Conservation (phyloP, 2,329 filamentous ascomycete genomes). For the Lachnellula occidentalis region DNA sequence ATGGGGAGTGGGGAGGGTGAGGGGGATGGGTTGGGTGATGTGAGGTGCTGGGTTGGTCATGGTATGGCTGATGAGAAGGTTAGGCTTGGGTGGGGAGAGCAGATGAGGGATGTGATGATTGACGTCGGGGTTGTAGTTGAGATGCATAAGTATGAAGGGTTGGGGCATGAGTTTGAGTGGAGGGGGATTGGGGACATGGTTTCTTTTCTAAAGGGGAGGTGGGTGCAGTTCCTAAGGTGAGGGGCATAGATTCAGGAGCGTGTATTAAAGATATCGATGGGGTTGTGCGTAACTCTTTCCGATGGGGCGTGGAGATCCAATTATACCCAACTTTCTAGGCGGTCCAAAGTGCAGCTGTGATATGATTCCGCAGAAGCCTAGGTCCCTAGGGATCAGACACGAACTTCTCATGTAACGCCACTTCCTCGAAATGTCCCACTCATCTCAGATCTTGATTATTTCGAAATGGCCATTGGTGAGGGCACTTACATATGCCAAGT, state of each 20-base stretch:
- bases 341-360: too few relatives aligned
- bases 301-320: too few relatives aligned
- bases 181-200: slow-evolving; percentile 14
- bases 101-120: slow-evolving; percentile 12
- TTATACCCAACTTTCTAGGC: too few relatives aligned
- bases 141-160: slow-evolving; percentile 5
- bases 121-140: slow-evolving; percentile 3
- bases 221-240: background rate
- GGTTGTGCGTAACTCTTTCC: too few relatives aligned
- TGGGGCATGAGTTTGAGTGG: slow-evolving; percentile 16
- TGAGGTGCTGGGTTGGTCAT: slow-evolving; percentile 14
- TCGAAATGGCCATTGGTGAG: too few relatives aligned
- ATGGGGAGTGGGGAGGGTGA: background rate
- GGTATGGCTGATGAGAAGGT: slow-evolving; percentile 23
- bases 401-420: too few relatives aligned
- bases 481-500: too few relatives aligned
- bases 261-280: background rate
- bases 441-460: too few relatives aligned
- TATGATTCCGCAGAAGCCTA: too few relatives aligned
- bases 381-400: too few relatives aligned
- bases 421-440: too few relatives aligned
- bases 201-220: slow-evolving; percentile 7
- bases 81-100: slow-evolving; percentile 16
- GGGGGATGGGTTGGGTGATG: background rate
- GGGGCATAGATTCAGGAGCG: background rate